Percentiles rank a stretch among this genome's conserved stretches.
phyloP scores from a whole-genome alignment of 75 land plant genomes.

The Sequoia sempervirens region DNA sequence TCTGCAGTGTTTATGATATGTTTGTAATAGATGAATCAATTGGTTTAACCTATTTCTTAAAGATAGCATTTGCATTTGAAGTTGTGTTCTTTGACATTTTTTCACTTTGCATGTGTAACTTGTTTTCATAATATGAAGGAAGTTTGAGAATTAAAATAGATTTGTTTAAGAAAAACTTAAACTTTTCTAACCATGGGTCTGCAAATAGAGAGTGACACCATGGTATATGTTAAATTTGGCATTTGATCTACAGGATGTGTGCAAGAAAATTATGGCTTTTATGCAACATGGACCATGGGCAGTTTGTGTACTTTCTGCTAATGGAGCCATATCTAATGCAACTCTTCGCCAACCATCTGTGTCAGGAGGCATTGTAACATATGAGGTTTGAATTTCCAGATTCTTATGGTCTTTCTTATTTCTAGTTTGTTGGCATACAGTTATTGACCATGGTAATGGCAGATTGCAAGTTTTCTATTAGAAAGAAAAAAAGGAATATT shows the following conservation, averaged over 20 bases:
- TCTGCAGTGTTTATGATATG: not conserved
- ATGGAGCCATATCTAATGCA: conserved; percentile 52
- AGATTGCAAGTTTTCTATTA: not conserved
- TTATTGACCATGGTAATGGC: not conserved
- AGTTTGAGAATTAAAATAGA: not conserved
- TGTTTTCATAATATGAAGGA: not conserved
- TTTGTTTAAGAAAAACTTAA: not conserved
- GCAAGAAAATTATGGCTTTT: conserved; percentile 41
- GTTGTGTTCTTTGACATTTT: not conserved
- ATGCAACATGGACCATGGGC: conserved; percentile 48
- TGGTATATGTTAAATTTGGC: not conserved
- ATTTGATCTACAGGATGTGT: conserved; percentile 38
- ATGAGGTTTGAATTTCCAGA: conserved; percentile 28
- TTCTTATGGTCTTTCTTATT: not conserved
- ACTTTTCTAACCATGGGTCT: not conserved
- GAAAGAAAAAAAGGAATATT: not conserved
- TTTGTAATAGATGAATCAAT: not conserved
- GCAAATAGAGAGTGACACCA: not conserved
- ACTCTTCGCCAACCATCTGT: conserved; percentile 49
- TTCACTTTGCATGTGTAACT: not conserved
- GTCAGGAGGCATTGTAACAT: conserved; percentile 49
- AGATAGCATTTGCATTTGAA: not conserved
- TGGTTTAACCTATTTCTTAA: not conserved
- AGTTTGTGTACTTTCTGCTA: conserved; percentile 45
- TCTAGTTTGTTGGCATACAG: not conserved